Evolutionary conservation across 768 basidiomycete species (phyloP).

Genomic region (Antrodiella citrinella): DNA sequence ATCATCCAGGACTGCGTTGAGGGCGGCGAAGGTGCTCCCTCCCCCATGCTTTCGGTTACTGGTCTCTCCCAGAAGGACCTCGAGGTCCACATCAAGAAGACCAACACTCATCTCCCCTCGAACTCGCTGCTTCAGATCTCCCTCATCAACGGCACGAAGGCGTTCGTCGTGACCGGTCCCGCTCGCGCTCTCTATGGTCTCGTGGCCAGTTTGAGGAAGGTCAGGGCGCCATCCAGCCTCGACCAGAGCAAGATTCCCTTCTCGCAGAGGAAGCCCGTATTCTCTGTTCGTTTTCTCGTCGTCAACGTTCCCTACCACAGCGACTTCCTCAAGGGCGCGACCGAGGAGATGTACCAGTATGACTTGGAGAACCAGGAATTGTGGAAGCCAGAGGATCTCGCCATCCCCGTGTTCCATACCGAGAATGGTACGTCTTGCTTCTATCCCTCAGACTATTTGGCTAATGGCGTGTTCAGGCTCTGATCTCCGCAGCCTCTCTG

Average conservation of each 20-base stretch:
- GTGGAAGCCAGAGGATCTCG: slow-evolving; percentile 61
- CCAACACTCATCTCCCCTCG: slow-evolving; percentile 75
- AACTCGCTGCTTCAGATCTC: slow-evolving; percentile 80
- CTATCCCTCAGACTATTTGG: slow-evolving; percentile 7
- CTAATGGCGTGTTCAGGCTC: slow-evolving; percentile 58
- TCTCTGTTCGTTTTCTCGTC: slow-evolving; percentile 89
- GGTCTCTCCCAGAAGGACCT: slow-evolving; percentile 74
- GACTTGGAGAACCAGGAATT: slow-evolving; percentile 75
- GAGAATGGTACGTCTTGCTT: slow-evolving; percentile 66
- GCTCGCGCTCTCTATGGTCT: slow-evolving; percentile 89
- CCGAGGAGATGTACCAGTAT: slow-evolving; percentile 67
- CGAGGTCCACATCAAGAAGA: slow-evolving; percentile 74
- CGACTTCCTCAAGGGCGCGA: slow-evolving; percentile 64
- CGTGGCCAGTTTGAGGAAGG: slow-evolving; percentile 83
- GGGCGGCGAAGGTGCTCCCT: slow-evolving; percentile 88
- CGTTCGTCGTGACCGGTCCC: slow-evolving; percentile 90
- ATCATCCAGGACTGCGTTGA: slow-evolving; percentile 84
- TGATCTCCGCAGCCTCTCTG: slow-evolving; percentile 64
- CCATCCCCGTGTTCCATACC: slow-evolving; percentile 85
- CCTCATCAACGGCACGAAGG: slow-evolving; percentile 87
- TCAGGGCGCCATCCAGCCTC: slow-evolving; percentile 75
- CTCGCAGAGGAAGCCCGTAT: slow-evolving; percentile 91
- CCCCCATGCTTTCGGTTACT: slow-evolving; percentile 88
- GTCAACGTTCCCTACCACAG: slow-evolving; percentile 97
- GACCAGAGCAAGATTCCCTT: slow-evolving; percentile 94